phyloP scores from a whole-genome alignment of 768 basidiomycete species.

The Coprinopsis marcescibilis region DNA sequence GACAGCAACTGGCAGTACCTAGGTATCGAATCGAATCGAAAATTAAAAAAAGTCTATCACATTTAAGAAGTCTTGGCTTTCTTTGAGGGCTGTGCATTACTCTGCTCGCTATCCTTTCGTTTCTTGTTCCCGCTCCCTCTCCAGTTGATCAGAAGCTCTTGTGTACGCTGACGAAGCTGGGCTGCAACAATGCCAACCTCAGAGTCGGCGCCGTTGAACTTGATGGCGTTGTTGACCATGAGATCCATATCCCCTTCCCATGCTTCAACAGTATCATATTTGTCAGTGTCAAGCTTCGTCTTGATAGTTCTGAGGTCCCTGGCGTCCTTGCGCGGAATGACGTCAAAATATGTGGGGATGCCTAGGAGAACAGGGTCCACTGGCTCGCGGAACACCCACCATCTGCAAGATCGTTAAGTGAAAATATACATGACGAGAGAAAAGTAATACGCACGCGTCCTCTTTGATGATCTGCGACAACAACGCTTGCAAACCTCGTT shows the following conservation, averaged over 20 bases:
- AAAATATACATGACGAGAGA: conserved; percentile 3
- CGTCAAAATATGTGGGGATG: conserved; percentile 84
- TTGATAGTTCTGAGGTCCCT: conserved; percentile 83
- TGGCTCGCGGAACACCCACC: conserved; percentile 74
- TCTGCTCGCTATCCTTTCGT: conserved; percentile 68
- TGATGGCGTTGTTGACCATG: conserved; percentile 85
- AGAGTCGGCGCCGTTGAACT: conserved; percentile 80
- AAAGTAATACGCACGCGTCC: conserved; percentile 43
- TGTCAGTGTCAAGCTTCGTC: conserved; percentile 73
- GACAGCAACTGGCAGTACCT: too few relatives aligned
- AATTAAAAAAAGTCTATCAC: neutral
- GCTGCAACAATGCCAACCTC: conserved; percentile 66
- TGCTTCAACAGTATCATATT: conserved; percentile 70
- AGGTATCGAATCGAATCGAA: neutral
- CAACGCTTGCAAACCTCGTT: conserved; percentile 66
- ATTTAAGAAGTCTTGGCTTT: conserved; percentile 56
- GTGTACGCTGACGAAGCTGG: conserved; percentile 44
- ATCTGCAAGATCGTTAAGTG: conserved; percentile 35
- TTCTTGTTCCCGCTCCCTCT: conserved; percentile 55
- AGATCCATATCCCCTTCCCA: conserved; percentile 83
- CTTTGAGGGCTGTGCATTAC: conserved; percentile 59
- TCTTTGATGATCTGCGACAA: conserved; percentile 69
- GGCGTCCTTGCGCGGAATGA: conserved; percentile 81
- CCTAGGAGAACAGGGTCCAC: conserved; percentile 83
- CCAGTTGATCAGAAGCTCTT: conserved; percentile 44